Base-by-base conservation (phyloP, 1,284 basidiomycete genomes). In the Pseudozyma flocculosa region DNA sequence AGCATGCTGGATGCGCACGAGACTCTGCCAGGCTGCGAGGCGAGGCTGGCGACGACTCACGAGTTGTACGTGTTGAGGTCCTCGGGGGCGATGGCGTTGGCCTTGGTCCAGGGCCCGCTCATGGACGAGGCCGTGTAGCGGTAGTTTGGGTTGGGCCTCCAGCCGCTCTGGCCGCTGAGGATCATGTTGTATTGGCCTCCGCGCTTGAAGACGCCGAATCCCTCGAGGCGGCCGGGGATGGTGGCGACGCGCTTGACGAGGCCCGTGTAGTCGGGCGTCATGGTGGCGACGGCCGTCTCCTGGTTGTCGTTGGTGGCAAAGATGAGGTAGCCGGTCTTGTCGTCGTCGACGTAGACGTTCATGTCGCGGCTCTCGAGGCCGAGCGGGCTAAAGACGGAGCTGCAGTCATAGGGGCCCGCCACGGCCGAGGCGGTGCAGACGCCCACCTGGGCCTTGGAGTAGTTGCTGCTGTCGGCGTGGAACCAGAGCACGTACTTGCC, bases 401-500 rank as follows among this genome's bases (percentile, higher is more conserved):
- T 21, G 21, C 56, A 59, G 2, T 47, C 48, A 17, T 52, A 59
- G 0, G 56, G 56, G 0, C 50, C 56, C 0, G 56, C 54, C 2
- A 54, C 41, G 1, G 22, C 10, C 14, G 9, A 3, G 0, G 56
- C 34, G 14, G 48, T 49, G 37, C 56, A 59, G 0, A 59, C 48
- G 1, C 56, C 56, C 1, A 59, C 56, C 36, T 59, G 53, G 14
- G 56, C 56, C 1, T 53, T 40, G 2, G 43, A 46, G 22, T 59
- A 59, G 23, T 59, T 52, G 47, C 43, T 26, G 3, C 26, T 29
- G n/a, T 59, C 56, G 5, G 56, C 56, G 41, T 59, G 56, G 39
- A 59, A 59, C 56, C 50, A 54, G 13, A 59, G 40, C 18, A 59
- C 47, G 34, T 47, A 59, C 26, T 54, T 47, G 1, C 56, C 56